phyloP scores from a whole-genome alignment of 176 grass and related monocot species.

The Oryza brachyantha region DNA sequence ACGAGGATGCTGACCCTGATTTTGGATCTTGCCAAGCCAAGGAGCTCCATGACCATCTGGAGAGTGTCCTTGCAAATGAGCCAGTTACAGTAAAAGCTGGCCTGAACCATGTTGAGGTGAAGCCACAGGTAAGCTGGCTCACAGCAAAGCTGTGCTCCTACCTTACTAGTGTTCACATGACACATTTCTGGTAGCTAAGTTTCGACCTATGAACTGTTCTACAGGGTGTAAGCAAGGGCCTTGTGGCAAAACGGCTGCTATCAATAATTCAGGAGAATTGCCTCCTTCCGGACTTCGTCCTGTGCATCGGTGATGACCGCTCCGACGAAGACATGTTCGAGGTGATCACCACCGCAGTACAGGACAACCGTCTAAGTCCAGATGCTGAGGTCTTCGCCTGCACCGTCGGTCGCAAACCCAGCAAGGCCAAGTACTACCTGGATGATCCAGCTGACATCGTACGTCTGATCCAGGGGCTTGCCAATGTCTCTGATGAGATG shows the following conservation, averaged over 20 bases:
- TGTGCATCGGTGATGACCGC: constrained; percentile 83
- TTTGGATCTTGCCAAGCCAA: constrained; percentile 97
- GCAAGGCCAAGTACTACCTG: constrained; percentile 97
- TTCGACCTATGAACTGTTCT: not conserved
- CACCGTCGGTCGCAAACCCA: constrained; percentile 85
- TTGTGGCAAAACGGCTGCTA: constrained; percentile 59
- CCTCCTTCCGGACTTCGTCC: constrained; percentile 61
- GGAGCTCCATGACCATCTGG: constrained; percentile 83
- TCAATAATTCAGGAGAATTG: constrained; percentile 45
- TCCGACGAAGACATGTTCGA: constrained; percentile 99
- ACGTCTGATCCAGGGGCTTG: constrained; percentile 71
- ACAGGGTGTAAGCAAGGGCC: constrained; percentile 84
- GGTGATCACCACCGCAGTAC: constrained; percentile 54
- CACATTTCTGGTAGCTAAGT: not conserved
- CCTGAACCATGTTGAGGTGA: constrained; percentile 74
- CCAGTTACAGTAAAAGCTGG: constrained; percentile 85
- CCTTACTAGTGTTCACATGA: too few relatives aligned
- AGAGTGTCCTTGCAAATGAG: constrained; percentile 81
- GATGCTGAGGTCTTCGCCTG: constrained; percentile 81
- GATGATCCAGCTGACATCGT: constrained; percentile 72
- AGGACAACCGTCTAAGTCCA: constrained; percentile 25
- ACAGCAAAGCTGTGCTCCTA: not conserved
- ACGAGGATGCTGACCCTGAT: constrained; percentile 82
- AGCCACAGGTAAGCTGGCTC: constrained; percentile 63
- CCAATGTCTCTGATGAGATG: constrained; percentile 59